Base-by-base conservation (phyloP, 371 early-diverging fungal species). In the Lichtheimia hyalospora region DNA sequence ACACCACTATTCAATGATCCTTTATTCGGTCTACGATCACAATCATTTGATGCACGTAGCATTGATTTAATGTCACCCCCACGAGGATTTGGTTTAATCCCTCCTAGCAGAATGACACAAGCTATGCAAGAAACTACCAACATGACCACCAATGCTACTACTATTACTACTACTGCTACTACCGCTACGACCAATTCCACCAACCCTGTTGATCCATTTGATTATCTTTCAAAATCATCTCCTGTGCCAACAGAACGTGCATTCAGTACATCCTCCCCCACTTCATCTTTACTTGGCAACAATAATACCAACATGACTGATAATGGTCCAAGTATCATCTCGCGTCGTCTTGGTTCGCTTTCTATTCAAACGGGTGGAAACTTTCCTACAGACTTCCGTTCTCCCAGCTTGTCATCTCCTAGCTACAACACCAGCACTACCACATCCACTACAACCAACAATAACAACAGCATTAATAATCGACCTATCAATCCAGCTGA, bases 171-270 rank as follows among this genome's bases (percentile, higher is more conserved):
- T 10, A 5, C 6, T 34, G 34, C 34, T 8, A 34, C 34, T 8
- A 0, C 34, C 2, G 10, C 34, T 0, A 34, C 8, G 34, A 34
- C 34, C 10, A 8, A n/a, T n/a, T n/a, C 34, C 34, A 34, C 94
- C 89, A 84, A 93, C 91, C 34, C 6, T 34, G 34, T 92, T 92
- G 58, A 97, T 94, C 96, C 88, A 89, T 63, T 91, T 90, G 61
- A 57, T 34, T 66, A 66, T 25, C 61, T 66, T 5, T 61, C 61
- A 1, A 66, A 61, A 16, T 66, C 66, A 16, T 66, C 66, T 14
- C 66, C 66, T 8, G 58, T 66, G 44, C 55, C 61, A 14, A 64
- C 57, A 24, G 66, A 66, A 24, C 60, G 57, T 16, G 42, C 46
- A 18, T 61, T 66, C 40, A 34, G 58, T 21, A 52, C 66, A 10